Conservation (phyloP, 345 rosid genomes). For the Sisymbrium altissimum region DNA sequence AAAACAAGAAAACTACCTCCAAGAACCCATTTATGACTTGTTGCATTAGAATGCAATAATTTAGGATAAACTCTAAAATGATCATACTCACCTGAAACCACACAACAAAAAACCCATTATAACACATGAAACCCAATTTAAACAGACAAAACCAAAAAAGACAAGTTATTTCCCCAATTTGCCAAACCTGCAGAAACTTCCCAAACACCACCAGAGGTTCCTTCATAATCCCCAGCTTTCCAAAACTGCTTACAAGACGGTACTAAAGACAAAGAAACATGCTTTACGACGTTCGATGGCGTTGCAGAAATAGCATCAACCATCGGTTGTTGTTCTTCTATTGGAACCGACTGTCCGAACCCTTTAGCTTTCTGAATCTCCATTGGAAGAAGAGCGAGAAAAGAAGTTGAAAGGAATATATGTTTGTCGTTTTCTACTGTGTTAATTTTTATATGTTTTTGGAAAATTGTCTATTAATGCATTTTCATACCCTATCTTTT, state of each 20-base stretch:
- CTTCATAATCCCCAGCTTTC: constrained; percentile 97
- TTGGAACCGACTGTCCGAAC: constrained; percentile 30
- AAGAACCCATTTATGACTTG: constrained; percentile 98
- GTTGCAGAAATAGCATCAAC: not conserved
- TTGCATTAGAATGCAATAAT: constrained; percentile 92
- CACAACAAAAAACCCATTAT: no score
- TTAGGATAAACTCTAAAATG: constrained; percentile 96
- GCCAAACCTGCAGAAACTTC: constrained; percentile 42
- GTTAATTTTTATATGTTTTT: no score
- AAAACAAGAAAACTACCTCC: constrained; percentile 91
- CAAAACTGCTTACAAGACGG: constrained; percentile 61
- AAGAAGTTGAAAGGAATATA: no score
- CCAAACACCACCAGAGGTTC: constrained; percentile 47
- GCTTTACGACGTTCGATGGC: not conserved
- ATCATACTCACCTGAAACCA: constrained; percentile 69
- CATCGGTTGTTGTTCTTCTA: not conserved
- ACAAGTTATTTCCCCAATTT: no score
- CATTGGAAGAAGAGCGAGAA: no score
- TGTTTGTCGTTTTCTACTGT: no score
- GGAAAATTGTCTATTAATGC: no score
- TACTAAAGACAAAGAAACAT: not conserved
- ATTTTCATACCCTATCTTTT: no score
- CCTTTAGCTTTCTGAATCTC: no score
- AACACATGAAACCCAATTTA: no score
- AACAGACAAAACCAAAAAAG: no score